Conservation (phyloP, 345 rosid species). For the Salix brachista region DNA sequence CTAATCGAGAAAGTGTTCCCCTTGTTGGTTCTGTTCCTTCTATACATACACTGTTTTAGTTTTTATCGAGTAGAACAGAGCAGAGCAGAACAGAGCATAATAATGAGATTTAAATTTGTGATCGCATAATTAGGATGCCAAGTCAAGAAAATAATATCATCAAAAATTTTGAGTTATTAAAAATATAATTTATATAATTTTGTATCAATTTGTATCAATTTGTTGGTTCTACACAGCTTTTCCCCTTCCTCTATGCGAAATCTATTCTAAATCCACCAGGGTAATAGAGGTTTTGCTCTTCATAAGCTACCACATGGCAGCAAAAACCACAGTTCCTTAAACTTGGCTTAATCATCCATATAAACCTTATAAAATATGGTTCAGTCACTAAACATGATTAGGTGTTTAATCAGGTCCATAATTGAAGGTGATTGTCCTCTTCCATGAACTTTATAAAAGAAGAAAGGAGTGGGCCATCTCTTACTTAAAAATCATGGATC, state of each 20-base stretch:
- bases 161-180: too few relatives aligned
- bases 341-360: not conserved
- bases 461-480: not conserved
- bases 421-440: not conserved
- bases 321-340: conserved; percentile 1
- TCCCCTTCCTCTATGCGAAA: not conserved
- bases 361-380: not conserved
- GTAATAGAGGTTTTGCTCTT: not conserved
- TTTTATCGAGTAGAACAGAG: too few relatives aligned
- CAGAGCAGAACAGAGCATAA: too few relatives aligned
- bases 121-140: too few relatives aligned
- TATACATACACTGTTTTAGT: too few relatives aligned
- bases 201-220: too few relatives aligned
- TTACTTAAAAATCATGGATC: not conserved
- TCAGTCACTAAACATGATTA: not conserved
- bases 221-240: not conserved
- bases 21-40: not conserved
- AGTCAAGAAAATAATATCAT: too few relatives aligned
- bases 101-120: too few relatives aligned
- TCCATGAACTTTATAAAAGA: not conserved
- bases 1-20: not conserved
- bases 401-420: not conserved
- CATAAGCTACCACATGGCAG: not conserved
- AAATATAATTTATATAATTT: too few relatives aligned
- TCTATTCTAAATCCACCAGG: not conserved